Base-by-base conservation (phyloP, 2,329 filamentous ascomycete genomes). In the Trichoderma aggressivum region DNA sequence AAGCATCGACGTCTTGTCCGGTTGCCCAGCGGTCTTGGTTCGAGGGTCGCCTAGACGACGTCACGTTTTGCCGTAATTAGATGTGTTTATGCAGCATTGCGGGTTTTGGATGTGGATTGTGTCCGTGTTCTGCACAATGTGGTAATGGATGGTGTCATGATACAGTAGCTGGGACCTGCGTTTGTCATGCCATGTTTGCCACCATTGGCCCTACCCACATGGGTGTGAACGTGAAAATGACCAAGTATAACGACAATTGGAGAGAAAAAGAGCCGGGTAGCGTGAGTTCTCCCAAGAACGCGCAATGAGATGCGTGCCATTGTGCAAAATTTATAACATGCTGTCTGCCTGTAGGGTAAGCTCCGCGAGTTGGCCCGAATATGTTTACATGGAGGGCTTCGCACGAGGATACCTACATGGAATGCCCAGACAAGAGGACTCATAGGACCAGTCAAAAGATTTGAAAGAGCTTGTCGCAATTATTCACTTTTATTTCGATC, bases 91-190 rank as follows among this genome's bases (percentile, higher is more conserved):
- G 63, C 63, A 43, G 14, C 53, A 34, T 32, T 67, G 14, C 18
- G 34, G 14, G 4, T 43, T 64, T 43, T 58, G 14, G 53, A 10
- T n/a, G 50, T 67, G 53, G 64, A 47, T 21, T 53, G 11, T 50
- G 12, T 32, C 24, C 24, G 12, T 18, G 10, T n/a, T 32, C 26
- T 32, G 55, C 55, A 58, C 55, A 28, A 28, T 47, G 64, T 60
- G 64, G 64, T 55, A 68, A 60, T 68, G 36, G 28, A 68, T 68
- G 36, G 24, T 59, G 64, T 60, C 64, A 68, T 47, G 34, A 39
- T 50, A 43, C 36, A 60, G n/a, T 12, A 30, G 18, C 21, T 36
- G n/a, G 34, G 34, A 10, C 16, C 32, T 24, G 24, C 30, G 21
- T 36, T 30, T 16, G 43, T 56, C 63, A 30, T 26, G n/a, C 55